Evolutionary conservation across 495 filamentous ascomycete species (phyloP), one percentile per base, ranked within the genome.

Genomic region (Xylaria acuta): DNA sequence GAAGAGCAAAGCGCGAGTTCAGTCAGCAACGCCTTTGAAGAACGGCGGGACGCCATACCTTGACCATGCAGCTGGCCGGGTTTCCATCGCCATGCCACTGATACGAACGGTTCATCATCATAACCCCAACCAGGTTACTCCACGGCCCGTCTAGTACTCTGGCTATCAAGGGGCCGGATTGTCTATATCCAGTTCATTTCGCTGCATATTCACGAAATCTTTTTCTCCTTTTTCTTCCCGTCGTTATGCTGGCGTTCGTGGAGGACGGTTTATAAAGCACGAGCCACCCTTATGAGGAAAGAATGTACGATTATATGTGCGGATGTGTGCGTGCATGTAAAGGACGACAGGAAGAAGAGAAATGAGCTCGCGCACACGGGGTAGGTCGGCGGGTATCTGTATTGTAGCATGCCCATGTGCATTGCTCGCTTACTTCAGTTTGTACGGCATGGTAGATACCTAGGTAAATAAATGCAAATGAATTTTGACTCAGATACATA

Each of bases 271-370:
- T 20, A 38, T 12, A 43, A 36, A n/a, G 16, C 2, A 9, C 27
- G 45, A 36, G 53, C 25, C 40, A 38, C 64, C 32, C 64, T 38
- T 16, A n/a, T 5, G 45, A 66, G 32, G 45, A 22, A n/a, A 56
- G 53, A 30, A 5, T 66, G 45, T 66, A 66, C 64, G 64, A 66
- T 66, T 66, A 56, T 56, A 56, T 43, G 60, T 64, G 12, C 38
- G 36, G n/a, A 27, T 41, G 34, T 30, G 41, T 14, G 25, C 30
- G 41, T n/a, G 40, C 41, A 43, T 34, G 64, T 36, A 41, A 38
- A 51, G 20, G 40, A 22, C 8, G 5, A 27, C 2, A n/a, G 5
- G 20, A 30, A 32, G 18, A 66, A 30, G 1, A 49, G 45, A 49
- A 1, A 49, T 6, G 20, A 49, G 60, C 38, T 45, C 40, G 40